phyloP scores from a whole-genome alignment of 129 eudicot species.

The Chrysanthemum makinoi region DNA sequence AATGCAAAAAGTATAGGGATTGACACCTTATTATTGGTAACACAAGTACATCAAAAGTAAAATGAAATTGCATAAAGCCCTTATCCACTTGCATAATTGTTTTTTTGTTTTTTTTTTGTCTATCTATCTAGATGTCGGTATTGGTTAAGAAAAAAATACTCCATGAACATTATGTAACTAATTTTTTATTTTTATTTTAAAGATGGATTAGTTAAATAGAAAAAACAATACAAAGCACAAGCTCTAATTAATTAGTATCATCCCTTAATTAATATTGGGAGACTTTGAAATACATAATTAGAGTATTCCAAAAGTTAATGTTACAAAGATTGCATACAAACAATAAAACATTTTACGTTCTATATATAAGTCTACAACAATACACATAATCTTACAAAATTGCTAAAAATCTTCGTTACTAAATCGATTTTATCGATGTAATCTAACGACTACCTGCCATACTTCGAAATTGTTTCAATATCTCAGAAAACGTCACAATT shows the following conservation, averaged over 20 bases:
- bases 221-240: too few relatives aligned
- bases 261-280: too few relatives aligned
- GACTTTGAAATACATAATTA: too few relatives aligned
- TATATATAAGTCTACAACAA: constrained; percentile 12
- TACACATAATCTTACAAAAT: constrained; percentile 18
- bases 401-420: not conserved
- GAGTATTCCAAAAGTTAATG: not conserved
- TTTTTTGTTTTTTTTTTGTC: too few relatives aligned
- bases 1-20: not conserved
- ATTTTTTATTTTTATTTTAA: too few relatives aligned
- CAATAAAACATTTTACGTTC: not conserved
- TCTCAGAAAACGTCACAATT: constrained; percentile 63
- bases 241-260: too few relatives aligned
- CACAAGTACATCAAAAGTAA: not conserved
- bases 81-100: not conserved
- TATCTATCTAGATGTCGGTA: not conserved
- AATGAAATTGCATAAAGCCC: not conserved
- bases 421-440: not conserved
- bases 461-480: constrained; percentile 60
- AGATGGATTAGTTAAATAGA: too few relatives aligned
- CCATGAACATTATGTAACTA: too few relatives aligned
- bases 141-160: not conserved
- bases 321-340: constrained; percentile 14
- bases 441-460: constrained; percentile 23
- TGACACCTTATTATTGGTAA: not conserved